Conservation (phyloP, 2,329 filamentous ascomycete genomes). For the Hypoxylon sp. region DNA sequence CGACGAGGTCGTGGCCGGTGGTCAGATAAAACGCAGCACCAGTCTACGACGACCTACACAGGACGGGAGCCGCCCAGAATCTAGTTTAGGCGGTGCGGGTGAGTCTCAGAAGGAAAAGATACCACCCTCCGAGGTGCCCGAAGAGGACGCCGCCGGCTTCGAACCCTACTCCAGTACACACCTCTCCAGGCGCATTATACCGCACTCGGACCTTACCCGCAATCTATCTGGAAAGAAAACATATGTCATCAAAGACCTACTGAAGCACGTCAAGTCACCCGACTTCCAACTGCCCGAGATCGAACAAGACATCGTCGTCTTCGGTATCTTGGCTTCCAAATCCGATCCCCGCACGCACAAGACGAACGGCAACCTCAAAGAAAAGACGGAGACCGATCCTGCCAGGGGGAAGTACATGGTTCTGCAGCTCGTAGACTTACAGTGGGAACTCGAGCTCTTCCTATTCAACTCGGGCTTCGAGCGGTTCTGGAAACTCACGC, state of each 20-base stretch:
- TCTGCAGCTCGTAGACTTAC: conserved; percentile 85
- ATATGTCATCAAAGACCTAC: conserved; percentile 81
- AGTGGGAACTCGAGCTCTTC: conserved; percentile 91
- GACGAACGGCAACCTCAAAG: conserved; percentile 58
- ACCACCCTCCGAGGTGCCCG: conserved; percentile 52
- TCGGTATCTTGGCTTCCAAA: conserved; percentile 89
- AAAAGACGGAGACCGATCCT: conserved; percentile 65
- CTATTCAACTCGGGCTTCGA: conserved; percentile 92
- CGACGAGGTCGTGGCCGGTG: conserved; percentile 68
- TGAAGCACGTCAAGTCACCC: conserved; percentile 84
- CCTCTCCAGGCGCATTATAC: conserved; percentile 83
- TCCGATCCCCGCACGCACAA: conserved; percentile 78
- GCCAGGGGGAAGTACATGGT: conserved; percentile 90
- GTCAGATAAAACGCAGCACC: conserved; percentile 58
- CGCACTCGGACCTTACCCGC: conserved; percentile 82
- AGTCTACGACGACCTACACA: conserved; percentile 44
- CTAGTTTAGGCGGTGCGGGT: conserved; percentile 29
- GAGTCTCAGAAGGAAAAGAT: conserved; percentile 46
- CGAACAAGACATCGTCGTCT: conserved; percentile 89
- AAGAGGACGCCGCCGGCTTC: conserved; percentile 72
- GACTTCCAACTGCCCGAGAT: conserved; percentile 83
- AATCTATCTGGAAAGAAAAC: conserved; percentile 82
- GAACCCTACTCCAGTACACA: conserved; percentile 90
- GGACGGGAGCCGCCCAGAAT: conserved; percentile 32
- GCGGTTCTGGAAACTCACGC: conserved; percentile 91